Conservation (phyloP, 2,329 filamentous ascomycete species). For the Gnomoniopsis sp. region DNA sequence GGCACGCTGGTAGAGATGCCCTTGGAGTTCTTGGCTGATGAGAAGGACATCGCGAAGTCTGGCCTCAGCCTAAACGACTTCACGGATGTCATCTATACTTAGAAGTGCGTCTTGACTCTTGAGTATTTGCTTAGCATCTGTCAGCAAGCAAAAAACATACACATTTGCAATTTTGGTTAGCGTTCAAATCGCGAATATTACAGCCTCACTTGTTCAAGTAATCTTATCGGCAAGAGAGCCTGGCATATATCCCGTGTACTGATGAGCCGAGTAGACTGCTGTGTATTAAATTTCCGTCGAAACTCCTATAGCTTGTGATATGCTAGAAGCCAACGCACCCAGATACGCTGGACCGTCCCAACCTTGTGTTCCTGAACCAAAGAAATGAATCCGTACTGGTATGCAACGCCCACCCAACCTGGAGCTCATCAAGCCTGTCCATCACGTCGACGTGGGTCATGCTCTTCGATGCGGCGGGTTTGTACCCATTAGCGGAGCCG, state of each 20-base stretch:
- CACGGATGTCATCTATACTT: slow-evolving; percentile 71
- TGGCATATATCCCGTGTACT: neutral
- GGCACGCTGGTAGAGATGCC: slow-evolving; percentile 87
- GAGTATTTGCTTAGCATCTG: neutral
- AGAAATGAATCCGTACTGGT: slow-evolving; percentile 3
- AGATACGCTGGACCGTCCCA: neutral
- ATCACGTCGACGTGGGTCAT: neutral
- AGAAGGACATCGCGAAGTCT: slow-evolving; percentile 80
- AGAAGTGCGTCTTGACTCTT: neutral
- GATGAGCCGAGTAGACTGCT: neutral
- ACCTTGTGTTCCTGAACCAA: slow-evolving; percentile 2
- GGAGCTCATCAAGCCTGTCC: neutral
- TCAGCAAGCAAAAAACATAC: no score
- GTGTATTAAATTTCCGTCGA: neutral
- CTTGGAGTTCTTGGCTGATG: slow-evolving; percentile 76
- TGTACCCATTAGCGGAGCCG: neutral
- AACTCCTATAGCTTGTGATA: slow-evolving; percentile 6
- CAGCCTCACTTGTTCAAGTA: neutral
- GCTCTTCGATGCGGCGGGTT: neutral
- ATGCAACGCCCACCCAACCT: neutral
- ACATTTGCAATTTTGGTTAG: neutral
- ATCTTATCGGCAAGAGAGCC: neutral
- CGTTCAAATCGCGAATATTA: neutral
- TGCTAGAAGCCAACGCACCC: neutral
- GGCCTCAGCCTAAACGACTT: slow-evolving; percentile 69